These are phyloP conservation scores for Cutaneotrichosporon arboriforme DNA, from an alignment of 1,284 basidiomycete genomes.

Conservation along the genomic window DNA sequence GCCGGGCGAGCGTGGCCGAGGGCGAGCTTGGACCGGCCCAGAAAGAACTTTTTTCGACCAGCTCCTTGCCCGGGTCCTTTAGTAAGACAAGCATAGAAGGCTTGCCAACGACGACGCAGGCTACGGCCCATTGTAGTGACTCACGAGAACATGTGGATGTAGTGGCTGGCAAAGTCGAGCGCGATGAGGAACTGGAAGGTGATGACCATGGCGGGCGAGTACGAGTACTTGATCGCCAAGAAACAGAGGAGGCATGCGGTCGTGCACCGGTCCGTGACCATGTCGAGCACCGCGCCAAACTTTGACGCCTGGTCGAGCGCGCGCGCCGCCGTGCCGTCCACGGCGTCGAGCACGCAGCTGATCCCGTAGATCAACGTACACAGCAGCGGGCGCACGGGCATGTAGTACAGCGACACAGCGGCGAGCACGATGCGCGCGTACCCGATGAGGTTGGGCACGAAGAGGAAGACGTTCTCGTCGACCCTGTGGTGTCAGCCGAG, in stretches of 20 bases:
- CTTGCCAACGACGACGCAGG: too few relatives aligned
- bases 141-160: conserved; percentile 99
- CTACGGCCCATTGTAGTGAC: conserved; percentile 22
- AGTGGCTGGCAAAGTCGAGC: conserved; percentile 96
- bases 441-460: conserved; percentile 94
- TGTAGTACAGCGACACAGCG: conserved; percentile 81
- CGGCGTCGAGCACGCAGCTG: conserved; percentile 91
- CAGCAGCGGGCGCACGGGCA: conserved; percentile 89
- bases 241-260: conserved; percentile 93
- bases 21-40: neutral
- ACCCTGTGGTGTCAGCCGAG: conserved; percentile 17
- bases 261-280: conserved; percentile 99
- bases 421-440: conserved; percentile 90
- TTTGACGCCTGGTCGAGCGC: conserved; percentile 83
- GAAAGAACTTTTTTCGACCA: neutral
- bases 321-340: conserved; percentile 92
- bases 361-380: conserved; percentile 86
- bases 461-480: conserved; percentile 86
- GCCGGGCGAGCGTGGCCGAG: too few relatives aligned
- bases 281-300: conserved; percentile 96
- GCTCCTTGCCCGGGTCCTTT: neutral
- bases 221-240: conserved; percentile 54
- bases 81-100: neutral
- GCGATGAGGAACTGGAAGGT: conserved; percentile 93
- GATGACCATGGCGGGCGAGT: conserved; percentile 73